phyloP scores from a whole-genome alignment of 148 eudicot species.

The Amaranthus hypochondriacus region DNA sequence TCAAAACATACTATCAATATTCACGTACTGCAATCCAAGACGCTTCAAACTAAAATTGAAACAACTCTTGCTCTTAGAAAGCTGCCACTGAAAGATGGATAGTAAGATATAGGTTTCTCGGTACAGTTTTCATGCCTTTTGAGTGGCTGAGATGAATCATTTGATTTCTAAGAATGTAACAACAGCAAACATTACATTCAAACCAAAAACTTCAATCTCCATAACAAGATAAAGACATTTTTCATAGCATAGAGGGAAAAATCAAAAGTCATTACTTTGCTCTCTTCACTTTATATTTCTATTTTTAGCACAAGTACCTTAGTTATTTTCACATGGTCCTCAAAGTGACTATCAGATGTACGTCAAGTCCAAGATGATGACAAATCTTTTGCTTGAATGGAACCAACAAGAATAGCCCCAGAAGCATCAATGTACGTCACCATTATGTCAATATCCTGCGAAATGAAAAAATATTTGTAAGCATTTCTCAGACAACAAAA shows the following conservation, averaged over 20 bases:
- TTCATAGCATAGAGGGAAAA: not conserved
- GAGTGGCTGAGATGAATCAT: conserved; percentile 36
- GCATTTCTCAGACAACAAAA: conserved; percentile 8
- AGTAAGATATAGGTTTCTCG: conserved; percentile 28
- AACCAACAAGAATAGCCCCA: conserved; percentile 67
- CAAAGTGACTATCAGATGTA: conserved; percentile 44
- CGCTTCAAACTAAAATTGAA: too few relatives aligned
- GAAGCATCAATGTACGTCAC: conserved; percentile 82
- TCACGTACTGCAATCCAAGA: too few relatives aligned
- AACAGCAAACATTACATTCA: conserved; percentile 9
- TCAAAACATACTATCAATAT: too few relatives aligned
- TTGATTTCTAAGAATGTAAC: conserved; percentile 31
- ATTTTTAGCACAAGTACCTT: conserved; percentile 38
- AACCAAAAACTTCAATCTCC: not conserved
- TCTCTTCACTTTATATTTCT: conserved; percentile 10
- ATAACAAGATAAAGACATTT: conserved; percentile 3
- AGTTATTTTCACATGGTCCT: conserved; percentile 30
- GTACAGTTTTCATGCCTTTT: conserved; percentile 25
- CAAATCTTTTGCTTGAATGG: conserved; percentile 70
- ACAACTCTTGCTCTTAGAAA: too few relatives aligned
- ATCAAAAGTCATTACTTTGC: not conserved
- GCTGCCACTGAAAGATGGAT: too few relatives aligned
- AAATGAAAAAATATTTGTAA: conserved; percentile 19
- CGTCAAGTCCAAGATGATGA: conserved; percentile 97
- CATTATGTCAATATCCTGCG: conserved; percentile 90